These are phyloP conservation scores for Kwoniella dendrophila DNA, from an alignment of 768 basidiomycete genomes.

Conservation along the genomic window DNA sequence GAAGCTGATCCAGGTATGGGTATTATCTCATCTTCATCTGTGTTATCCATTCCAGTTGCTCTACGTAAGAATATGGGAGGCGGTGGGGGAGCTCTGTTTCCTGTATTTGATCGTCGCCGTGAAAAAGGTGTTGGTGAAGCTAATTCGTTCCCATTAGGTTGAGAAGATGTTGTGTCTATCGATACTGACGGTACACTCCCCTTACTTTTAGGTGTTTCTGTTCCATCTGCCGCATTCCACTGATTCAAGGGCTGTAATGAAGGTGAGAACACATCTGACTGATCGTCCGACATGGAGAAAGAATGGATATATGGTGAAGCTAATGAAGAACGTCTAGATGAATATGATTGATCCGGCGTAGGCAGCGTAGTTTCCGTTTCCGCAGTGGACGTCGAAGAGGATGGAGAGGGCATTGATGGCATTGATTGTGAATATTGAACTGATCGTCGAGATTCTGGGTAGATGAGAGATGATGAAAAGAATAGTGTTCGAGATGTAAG, in stretches of 20 bases:
- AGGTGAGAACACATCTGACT: constrained; percentile 14
- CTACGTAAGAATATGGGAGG: constrained; percentile 42
- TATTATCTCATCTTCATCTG: constrained; percentile 8
- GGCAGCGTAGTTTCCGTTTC: constrained; percentile 21
- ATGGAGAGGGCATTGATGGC: constrained; percentile 10
- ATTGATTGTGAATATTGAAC: too few relatives aligned
- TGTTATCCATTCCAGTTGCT: constrained; percentile 28
- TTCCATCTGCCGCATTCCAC: too few relatives aligned
- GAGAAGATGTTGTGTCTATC: neutral
- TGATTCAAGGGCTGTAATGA: too few relatives aligned
- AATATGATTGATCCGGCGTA: constrained; percentile 28
- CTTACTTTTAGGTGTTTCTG: constrained; percentile 8
- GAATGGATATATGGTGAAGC: constrained; percentile 7
- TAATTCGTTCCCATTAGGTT: neutral
- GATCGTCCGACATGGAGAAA: constrained; percentile 1
- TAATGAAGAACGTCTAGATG: constrained; percentile 22
- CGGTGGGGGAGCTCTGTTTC: constrained; percentile 34
- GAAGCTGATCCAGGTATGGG: constrained; percentile 16
- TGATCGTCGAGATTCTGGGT: too few relatives aligned
- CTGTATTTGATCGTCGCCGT: constrained; percentile 16
- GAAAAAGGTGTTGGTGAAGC: constrained; percentile 23
- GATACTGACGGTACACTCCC: neutral
- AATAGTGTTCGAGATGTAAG: too few relatives aligned
- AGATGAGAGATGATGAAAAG: too few relatives aligned
- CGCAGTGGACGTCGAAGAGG: constrained; percentile 23